Evolutionary conservation across 2,329 filamentous ascomycete species (phyloP), one percentile per base, ranked within the genome.

Genomic region (Elsinoe necatrix): DNA sequence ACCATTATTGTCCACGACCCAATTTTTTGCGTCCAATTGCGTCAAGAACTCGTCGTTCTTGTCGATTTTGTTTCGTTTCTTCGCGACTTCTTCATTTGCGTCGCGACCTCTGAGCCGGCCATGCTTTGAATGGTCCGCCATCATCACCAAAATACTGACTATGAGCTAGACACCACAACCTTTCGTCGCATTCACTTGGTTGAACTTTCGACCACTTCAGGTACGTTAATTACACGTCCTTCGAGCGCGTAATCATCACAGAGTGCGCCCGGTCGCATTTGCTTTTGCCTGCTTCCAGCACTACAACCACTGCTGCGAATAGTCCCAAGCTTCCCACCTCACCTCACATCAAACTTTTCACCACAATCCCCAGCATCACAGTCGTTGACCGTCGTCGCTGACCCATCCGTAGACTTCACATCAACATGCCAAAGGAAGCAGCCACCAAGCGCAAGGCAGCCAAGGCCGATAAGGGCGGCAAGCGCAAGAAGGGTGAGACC

Each of bases 401-500:
- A 56, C 41, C 11, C n/a, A 3, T 23, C 27, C 37, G 16, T 37
- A 27, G 29, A 12, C 21, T 41, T 23, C 39, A 35, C 42, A 39
- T 56, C 54, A 55, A 20, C 51, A 87, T 87, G 84, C 83, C 84
- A 68, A 86, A 86, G 77, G 82, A 83, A 65, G 81, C 81, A 73
- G 73, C 77, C 62, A 78, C 75, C 64, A 79, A 80, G 68, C 79
- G 82, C 71, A 83, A 82, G 73, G 72, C 76, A 69, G 72, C 77
- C 69, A 77, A 78, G 70, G 58, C 61, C 57, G 60, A 58, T 61
- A 68, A 68, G 64, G 67, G 71, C 63, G 73, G 73, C 61, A 84
- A 84, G 77, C 84, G 82, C 77, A 86, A 86, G 83, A 87, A 86
- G 80, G 84, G 83, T 85, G 71, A 60, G 76, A 70, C 20, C 3